Evolutionary conservation across 2,329 filamentous ascomycete species (phyloP), one percentile per base, ranked within the genome.

Genomic region (Meredithiella fracta): DNA sequence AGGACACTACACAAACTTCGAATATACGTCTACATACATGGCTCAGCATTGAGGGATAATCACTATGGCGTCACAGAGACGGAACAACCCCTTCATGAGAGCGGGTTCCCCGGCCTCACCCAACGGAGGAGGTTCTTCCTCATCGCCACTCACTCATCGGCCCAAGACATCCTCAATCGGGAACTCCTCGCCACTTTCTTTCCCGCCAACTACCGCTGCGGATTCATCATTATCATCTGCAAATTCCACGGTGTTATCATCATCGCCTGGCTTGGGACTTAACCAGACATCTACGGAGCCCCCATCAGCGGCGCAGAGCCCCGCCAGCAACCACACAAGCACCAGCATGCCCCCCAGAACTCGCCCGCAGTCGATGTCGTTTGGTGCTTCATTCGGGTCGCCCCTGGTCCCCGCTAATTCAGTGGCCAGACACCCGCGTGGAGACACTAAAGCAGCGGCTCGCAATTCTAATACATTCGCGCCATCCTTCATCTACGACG

Each of bases 401-500:
- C 63, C 67, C 34, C 64, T 72, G 5, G 62, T 67, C n/a, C 67
- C 73, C 51, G 65, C 68, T 26, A 63, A 66, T 47, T 63, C 64
- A 49, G 61, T 66, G 23, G 60, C 65, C 17, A 67, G 70, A 29
- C 71, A 76, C 61, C 66, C 68, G 20, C 71, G 75, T 26, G 70
- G 68, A 51, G 78, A 83, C 61, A 92, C 89, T 3, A 77, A 78
- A 61, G 81, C 77, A 58, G 78, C 73, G 62, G 77, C 77, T 1
- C 75, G 80, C 5, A 73, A 75, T 5, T 86, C 85, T 0, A 85
- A 79, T 61, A 98, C 92, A 1, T 98, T 98, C 72, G 91, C 92
- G 37, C 92, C 91, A 2, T 86, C 88, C 8, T 98, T 98, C 68
- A 97, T 98, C 70, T 92, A 91, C 67, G 80, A 82, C 0, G 89